phyloP scores from a whole-genome alignment of 139 green algal species.

The Eudorina sp. region DNA sequence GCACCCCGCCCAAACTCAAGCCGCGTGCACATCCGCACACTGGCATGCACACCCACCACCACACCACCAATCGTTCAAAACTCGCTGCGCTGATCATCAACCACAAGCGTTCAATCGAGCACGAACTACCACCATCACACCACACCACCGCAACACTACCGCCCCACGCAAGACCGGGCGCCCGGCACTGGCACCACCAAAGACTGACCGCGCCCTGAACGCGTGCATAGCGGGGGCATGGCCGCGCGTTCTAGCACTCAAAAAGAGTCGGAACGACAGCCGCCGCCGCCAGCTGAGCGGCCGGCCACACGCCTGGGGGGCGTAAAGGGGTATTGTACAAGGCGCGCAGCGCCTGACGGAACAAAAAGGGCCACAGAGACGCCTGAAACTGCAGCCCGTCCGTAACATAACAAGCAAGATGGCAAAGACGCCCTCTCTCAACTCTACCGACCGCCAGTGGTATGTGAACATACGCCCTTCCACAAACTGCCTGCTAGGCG shows the following conservation, averaged over 20 bases:
- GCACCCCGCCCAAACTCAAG: neutral
- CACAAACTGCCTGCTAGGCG: conserved; percentile 23
- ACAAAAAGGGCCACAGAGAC: conserved; percentile 22
- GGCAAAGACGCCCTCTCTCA: neutral
- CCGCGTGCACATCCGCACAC: neutral
- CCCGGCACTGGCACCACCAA: neutral
- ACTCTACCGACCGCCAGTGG: neutral
- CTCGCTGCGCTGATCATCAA: conserved; percentile 7
- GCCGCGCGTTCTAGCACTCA: neutral
- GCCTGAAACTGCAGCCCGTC: neutral
- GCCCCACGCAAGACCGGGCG: neutral
- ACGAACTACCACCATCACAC: neutral
- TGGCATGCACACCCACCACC: conserved; percentile 15
- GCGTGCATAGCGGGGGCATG: neutral
- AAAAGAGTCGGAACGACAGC: neutral
- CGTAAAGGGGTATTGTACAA: conserved; percentile 26
- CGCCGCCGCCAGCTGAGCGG: neutral
- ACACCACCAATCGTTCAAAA: conserved; percentile 25
- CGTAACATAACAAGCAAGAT: conserved; percentile 15
- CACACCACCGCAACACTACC: neutral
- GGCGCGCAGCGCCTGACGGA: conserved; percentile 17
- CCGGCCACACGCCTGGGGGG: neutral
- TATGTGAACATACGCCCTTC: neutral
- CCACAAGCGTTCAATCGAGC: neutral
- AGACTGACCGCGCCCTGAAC: neutral